Base-by-base conservation (phyloP, 1,139 yeast species). In the Saccharomycopsis crataegensis region DNA sequence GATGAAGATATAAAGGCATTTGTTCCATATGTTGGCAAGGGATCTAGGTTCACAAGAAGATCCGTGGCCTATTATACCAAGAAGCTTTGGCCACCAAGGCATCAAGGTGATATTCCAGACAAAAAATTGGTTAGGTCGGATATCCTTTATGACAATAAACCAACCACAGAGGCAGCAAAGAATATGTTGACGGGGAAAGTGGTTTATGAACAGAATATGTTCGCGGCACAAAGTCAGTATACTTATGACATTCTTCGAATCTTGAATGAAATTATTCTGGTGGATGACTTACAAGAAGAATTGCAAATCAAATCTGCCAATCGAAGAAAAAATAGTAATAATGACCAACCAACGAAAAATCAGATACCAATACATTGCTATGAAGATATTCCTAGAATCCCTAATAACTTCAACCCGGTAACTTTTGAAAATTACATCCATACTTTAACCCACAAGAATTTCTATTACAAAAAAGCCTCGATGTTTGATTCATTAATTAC, bases 401-500 rank as follows among this genome's bases (percentile, higher is more conserved):
- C 74, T n/a, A 33, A 1, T 58, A 65, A 31, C 64, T 70, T 52
- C 48, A 58, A 65, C 44, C 63, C 67, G 0, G 49, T 56, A 4
- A 45, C 46, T 5, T 70, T 71, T 57, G 67, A 63, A 16, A 59
- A 61, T 6, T 72, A 70, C 52, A 60, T 72, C 47, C 67, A 67
- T 16, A 36, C 59, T 6, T 50, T 72, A 32, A 67, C 73, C 1
- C 74, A 71, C 54, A 63, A 71, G 1, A 63, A 62, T 1, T 70
- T 67, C 55, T 64, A 67, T 32, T 61, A 58, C 51, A 65, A 64
- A 47, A 63, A 63, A 22, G 67, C 73, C 1, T 68, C 73, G 1
- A 63, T 61, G 47, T 59, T 60, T 46, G 64, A 64, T 49, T 72
- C 73, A n/a, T 58, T 70, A 2, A 64, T 71, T 4, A 68, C 71